Evolutionary conservation across 768 basidiomycete genomes (phyloP).

Genomic region (Phaeotremella fagi): DNA sequence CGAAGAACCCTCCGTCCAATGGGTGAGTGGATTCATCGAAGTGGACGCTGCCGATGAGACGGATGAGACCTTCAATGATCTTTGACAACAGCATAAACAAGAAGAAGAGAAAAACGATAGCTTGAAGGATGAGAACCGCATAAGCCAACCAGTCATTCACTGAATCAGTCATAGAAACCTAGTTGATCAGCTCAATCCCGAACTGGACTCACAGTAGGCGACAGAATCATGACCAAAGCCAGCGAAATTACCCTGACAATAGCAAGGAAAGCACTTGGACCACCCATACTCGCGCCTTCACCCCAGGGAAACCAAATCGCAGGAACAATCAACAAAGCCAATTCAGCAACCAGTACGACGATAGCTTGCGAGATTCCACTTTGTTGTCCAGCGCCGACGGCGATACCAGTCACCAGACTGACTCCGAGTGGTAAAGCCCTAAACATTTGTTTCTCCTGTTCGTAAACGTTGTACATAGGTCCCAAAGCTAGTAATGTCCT

Average conservation of each 20-base stretch:
- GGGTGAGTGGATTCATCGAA: conserved; percentile 79
- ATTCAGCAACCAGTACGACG: conserved; percentile 81
- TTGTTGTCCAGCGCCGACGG: conserved; percentile 81
- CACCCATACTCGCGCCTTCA: conserved; percentile 91
- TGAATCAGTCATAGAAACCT: conserved; percentile 79
- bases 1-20: conserved; percentile 72
- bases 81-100: conserved; percentile 77
- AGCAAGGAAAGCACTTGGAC: conserved; percentile 88
- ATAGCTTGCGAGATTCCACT: conserved; percentile 89
- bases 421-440: conserved; percentile 72
- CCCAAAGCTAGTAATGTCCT: conserved; percentile 83
- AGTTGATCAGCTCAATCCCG: conserved; percentile 21
- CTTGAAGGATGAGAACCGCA: conserved; percentile 74
- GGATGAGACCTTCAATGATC: conserved; percentile 72
- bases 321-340: conserved; percentile 77
- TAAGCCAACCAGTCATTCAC: conserved; percentile 92
- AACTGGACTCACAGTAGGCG: conserved; percentile 66
- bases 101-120: conserved; percentile 78
- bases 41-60: conserved; percentile 68
- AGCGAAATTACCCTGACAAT: conserved; percentile 84
- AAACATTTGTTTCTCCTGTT: conserved; percentile 85
- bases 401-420: conserved; percentile 75
- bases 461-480: conserved; percentile 90
- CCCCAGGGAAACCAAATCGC: conserved; percentile 97
- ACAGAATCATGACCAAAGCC: conserved; percentile 82